Base-by-base conservation (phyloP, 2,329 filamentous ascomycete species). In the Sordariomycetes sp. region DNA sequence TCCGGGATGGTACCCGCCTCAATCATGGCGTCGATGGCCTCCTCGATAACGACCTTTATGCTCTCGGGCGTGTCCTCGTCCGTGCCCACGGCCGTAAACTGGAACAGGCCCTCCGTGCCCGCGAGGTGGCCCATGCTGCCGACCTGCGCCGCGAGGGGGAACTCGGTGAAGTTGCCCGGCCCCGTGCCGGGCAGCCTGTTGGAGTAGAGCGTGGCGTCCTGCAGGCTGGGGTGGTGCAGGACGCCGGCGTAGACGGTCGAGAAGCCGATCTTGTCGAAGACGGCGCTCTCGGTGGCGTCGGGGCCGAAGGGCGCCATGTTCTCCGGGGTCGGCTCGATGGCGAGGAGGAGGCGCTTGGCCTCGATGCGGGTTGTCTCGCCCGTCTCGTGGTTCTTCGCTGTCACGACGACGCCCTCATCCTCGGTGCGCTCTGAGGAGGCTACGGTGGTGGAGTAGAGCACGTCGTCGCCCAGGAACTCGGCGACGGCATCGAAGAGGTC, bases 401-500 rank as follows among this genome's bases (percentile, higher is more conserved):
- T 55, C 11, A 65, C 37, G 7, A 48, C 57, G 53, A 66, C 59
- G 12, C 61, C 61, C 11, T 34, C 22, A 20, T 59, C 52, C 25
- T 64, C 62, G 6, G 20, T 3, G 12, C 74, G 71, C 11, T 67
- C 54, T 1, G 68, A 62, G 25, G 63, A 53, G 16, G 68, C 59
- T 2, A 76, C 72, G 0, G 65, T 70, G 53, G 68, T 72, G 18
- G 66, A 65, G 58, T 70, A 70, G 10, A 75, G 61, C 1, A 74
- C 69, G 28, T 74, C 71, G 1, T 65, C 58, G 11, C 68, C 69
- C 1, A 77, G 66, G 40, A 69, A 64, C 1, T 58, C 40, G 14
- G 66, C 66, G 14, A 75, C 70, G 5, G 65, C 66, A 51, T 72
- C 69, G 60, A 74, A 78, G 1, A 77, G 59, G n/a, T 73, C 69